A percentile compares a stretch with the other conserved stretches of the same genome.
phyloP scores from a whole-genome alignment of 2,329 filamentous ascomycete genomes.

The Apiospora aurea region DNA sequence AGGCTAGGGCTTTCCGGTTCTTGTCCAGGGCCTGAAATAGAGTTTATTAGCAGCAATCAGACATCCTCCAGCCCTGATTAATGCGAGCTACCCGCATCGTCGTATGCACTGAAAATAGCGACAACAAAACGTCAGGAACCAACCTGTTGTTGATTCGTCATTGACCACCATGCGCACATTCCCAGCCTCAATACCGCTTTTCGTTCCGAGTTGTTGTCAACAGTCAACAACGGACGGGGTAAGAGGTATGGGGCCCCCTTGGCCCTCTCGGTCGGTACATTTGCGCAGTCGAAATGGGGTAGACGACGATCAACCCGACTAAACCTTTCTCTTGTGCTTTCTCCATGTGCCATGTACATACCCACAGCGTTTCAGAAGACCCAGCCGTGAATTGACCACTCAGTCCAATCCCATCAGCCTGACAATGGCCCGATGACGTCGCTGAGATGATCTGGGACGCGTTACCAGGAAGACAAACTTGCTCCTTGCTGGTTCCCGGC shows the following conservation, averaged over 20 bases:
- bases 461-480: neutral
- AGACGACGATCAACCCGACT: constrained; percentile 10
- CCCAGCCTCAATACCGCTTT: neutral
- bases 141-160: neutral
- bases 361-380: constrained; percentile 1
- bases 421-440: constrained; percentile 9
- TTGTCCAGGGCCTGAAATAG: neutral
- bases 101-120: constrained; percentile 13
- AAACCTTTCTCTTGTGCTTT: neutral
- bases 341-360: neutral
- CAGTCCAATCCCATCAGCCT: neutral
- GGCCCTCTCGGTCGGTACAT: neutral
- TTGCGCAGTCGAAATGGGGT: constrained; percentile 2
- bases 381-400: neutral
- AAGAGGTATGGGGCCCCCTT: neutral
- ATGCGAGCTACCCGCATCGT: constrained; percentile 13
- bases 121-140: neutral
- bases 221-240: neutral
- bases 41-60: constrained; percentile 22
- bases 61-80: constrained; percentile 16
- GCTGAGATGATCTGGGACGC: neutral
- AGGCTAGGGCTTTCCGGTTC: constrained; percentile 4
- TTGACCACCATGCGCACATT: neutral
- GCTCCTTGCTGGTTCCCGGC: neutral
- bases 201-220: neutral